Base-by-base conservation (phyloP, 257 asterid genomes). In the Nicotiana tabacum region DNA sequence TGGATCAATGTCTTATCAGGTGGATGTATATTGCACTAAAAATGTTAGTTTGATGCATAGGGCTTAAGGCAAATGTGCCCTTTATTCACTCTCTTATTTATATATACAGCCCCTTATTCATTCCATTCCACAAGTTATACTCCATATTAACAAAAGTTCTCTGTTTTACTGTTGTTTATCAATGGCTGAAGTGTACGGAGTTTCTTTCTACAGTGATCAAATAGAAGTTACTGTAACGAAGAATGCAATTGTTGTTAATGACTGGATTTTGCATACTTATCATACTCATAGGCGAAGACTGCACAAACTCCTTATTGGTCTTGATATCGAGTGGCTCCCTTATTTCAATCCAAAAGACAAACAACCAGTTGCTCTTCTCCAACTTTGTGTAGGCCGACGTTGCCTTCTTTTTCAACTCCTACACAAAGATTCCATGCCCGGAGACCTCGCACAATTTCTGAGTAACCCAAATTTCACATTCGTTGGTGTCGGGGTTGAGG, bases 281-380 rank as follows among this genome's bases (percentile, higher is more conserved):
- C 39, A 35, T 35, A 35, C 39, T 35, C 39, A 35, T 10, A 13
- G 68, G n/a, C 68, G 32, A 0, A 27, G 18, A 30, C 57, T 57
- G 0, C 81, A 33, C 53, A 74, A 53, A 12, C 78, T 82, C 33
- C 66, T 85, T 3, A 78, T 82, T 8, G 88, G 88, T 1, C 83
- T 85, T 1, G 85, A 85, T 60, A 82, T 85, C 43, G 88, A 85
- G 39, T 85, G 88, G 85, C 67, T 57, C 70, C 87, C 86, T 13
- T 27, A 27, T 16, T 6, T 33, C 9, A 56, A 2, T 0, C 13
- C 5, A 9, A n/a, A 5, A 7, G 68, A 62, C 27, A 70, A 21
- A 81, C 82, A 82, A 81, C 78, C 72, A 56, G 80, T 83, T 8
- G 88, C 88, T 11, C 78, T 85, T 2, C 83, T 85, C 12, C 85